Percentiles rank a stretch among this genome's conserved stretches.
Conservation (phyloP, 2,329 filamentous ascomycete genomes). For the Trichoderma sp. region DNA sequence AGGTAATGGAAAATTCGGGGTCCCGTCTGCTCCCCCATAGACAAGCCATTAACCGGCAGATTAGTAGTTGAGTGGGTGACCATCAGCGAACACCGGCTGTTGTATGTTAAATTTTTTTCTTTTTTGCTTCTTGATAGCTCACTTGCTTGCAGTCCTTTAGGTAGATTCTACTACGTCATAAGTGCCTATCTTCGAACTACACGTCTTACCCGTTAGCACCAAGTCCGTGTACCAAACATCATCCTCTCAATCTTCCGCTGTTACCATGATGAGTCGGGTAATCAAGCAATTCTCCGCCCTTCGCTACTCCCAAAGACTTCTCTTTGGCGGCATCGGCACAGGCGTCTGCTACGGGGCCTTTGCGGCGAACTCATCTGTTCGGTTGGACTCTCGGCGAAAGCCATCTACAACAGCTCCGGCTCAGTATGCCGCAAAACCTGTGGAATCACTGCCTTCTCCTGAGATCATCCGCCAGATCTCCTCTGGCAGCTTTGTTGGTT, state of each 20-base stretch:
- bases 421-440: conserved; percentile 26
- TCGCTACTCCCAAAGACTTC: conserved; percentile 29
- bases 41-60: too few species aligned
- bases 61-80: too few species aligned
- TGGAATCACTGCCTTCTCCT: conserved; percentile 31
- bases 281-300: neutral
- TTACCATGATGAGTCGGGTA: neutral
- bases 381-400: conserved; percentile 35
- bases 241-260: neutral
- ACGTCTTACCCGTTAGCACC: neutral
- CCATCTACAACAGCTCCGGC: conserved; percentile 24
- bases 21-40: too few species aligned
- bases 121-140: too few species aligned
- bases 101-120: too few species aligned
- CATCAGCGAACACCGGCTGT: too few species aligned
- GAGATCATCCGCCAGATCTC: conserved; percentile 53
- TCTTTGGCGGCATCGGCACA: conserved; percentile 35
- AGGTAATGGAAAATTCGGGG: too few species aligned
- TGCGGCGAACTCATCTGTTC: conserved; percentile 33
- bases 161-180: neutral
- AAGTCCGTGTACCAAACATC: neutral
- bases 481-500: conserved; percentile 56
- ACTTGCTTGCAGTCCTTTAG: neutral
- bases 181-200: neutral
- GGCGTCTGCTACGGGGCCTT: conserved; percentile 32